Conservation (phyloP, 345 rosid species). For the Lepidium sativum region DNA sequence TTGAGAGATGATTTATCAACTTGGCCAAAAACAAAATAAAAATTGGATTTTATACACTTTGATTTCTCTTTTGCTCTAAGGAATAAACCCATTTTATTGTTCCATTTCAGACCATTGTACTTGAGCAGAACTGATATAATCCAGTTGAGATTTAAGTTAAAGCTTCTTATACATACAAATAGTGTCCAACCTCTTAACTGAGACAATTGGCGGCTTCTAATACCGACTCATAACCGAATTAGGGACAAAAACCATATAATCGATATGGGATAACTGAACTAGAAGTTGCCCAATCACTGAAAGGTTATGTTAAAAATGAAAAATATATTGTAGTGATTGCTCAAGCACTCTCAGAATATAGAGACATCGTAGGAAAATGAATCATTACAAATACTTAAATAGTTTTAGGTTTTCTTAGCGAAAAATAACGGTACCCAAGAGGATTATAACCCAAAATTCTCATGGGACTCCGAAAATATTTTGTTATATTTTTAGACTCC, state of each 20-base stretch:
- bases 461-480: constrained; percentile 6
- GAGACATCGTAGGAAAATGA: constrained; percentile 13
- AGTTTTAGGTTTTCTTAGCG: constrained; percentile 3
- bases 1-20: constrained; percentile 1
- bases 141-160: not conserved
- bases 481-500: not conserved
- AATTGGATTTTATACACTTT: not conserved
- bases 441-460: constrained; percentile 31
- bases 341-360: not conserved
- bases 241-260: not conserved
- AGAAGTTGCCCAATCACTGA: not conserved
- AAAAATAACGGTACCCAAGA: constrained; percentile 3
- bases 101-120: not conserved
- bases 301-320: not conserved
- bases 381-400: constrained; percentile 18
- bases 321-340: not conserved
- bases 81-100: not conserved
- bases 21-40: no score
- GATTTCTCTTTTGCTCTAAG: not conserved
- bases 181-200: not conserved
- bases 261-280: not conserved
- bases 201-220: not conserved
- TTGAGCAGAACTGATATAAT: not conserved
- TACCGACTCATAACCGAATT: not conserved
- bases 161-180: not conserved